Evolutionary conservation across 495 filamentous ascomycete species (phyloP), one percentile per base, ranked within the genome.

Genomic region (Pseudoneurospora amorphoporcata): DNA sequence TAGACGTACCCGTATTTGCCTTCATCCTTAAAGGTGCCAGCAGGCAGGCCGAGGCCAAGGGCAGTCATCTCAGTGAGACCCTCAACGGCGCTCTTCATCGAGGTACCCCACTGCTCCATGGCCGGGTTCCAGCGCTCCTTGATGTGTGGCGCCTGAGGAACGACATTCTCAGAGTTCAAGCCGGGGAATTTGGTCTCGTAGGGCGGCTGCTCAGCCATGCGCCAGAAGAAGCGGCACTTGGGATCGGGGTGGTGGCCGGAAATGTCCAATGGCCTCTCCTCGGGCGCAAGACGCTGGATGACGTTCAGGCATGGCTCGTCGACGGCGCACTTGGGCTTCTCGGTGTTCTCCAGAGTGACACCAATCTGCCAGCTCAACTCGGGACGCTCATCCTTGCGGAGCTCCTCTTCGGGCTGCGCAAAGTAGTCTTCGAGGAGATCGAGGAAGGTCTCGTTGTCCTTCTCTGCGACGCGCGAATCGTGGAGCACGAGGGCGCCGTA

Each of bases 341-440:
- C 85, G 42, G 85, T 86, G 80, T 86, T 86, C 61, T 86, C 85
- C 68, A 86, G 82, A 37, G 85, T 86, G 23, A 86, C 85, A 74
- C 85, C 85, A 47, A 86, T 82, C 79, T 86, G 85, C 77, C 83
- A 86, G 69, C 79, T 78, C 17, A 86, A 77, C 75, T 84, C 84
- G 45, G 85, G 85, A 3, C 85, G 82, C 77, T 86, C 84, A 71
- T 86, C 85, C 23, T 75, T 72, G 43, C 72, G 72, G 32, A 86
- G 78, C 8, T 77, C 76, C 8, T 70, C 82, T 10, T 79, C 80
- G 65, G 84, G 84, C 77, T 86, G 85, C 68, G 84, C 83, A 73
- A 86, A 86, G 77, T 86, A 86, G 80, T 86, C 85, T 73, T 86
- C 85, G 5, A 86, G 81, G n/a, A 86, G 77, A 72, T 86, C 85